Conservation (phyloP, 345 rosid genomes). For the Reutealis trisperma region DNA sequence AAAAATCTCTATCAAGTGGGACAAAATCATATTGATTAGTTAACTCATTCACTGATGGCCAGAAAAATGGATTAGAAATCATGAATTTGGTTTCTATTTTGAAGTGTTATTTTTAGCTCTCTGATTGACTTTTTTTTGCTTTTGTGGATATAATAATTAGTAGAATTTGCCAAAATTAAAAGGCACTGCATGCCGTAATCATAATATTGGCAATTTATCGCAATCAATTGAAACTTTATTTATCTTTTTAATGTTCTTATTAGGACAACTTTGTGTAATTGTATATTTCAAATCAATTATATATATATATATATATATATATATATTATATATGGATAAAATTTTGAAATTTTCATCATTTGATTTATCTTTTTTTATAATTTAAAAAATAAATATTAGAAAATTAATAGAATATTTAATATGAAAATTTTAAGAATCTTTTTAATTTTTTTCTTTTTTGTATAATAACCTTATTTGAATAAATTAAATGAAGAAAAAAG, state of each 20-base stretch:
- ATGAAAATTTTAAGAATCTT: too few species aligned
- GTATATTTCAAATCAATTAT: too few species aligned
- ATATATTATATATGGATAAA: too few species aligned
- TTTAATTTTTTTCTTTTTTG: too few species aligned
- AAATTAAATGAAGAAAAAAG: too few species aligned
- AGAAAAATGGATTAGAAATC: neutral
- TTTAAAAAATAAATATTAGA: too few species aligned
- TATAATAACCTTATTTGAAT: too few species aligned
- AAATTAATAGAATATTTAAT: too few species aligned
- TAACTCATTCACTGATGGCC: neutral
- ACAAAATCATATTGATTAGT: conserved; percentile 11
- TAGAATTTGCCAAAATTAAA: neutral
- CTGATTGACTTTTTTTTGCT: neutral
- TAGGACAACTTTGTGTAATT: too few species aligned
- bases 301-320: too few species aligned
- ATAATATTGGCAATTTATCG: conserved; percentile 2
- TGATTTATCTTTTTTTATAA: too few species aligned
- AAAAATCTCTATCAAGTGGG: neutral
- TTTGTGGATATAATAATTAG: neutral
- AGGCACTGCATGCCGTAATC: neutral
- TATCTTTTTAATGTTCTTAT: neutral
- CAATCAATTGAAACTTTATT: neutral
- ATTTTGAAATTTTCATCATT: too few species aligned
- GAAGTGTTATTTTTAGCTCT: neutral
- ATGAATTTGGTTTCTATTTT: neutral